A percentile compares a stretch with the other conserved stretches of the same genome.
Evolutionary conservation across 2,329 filamentous ascomycete species (phyloP).

Genomic region (Emmonsiellopsis sp.): DNA sequence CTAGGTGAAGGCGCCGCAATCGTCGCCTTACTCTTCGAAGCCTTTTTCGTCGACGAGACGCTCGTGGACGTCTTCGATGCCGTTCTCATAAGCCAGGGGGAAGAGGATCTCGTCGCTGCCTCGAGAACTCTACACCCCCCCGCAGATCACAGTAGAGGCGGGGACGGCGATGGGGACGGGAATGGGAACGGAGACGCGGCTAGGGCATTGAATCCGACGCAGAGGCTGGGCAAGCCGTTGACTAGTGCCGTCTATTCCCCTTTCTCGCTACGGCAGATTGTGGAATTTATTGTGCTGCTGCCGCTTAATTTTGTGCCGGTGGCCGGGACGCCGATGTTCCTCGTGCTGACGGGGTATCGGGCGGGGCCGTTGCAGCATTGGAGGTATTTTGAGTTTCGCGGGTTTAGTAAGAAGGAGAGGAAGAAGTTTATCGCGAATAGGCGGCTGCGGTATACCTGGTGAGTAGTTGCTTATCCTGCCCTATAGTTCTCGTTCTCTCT

Average conservation of each 20-base stretch:
- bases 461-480: slow-evolving; percentile 13
- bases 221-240: slow-evolving; percentile 74
- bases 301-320: slow-evolving; percentile 83
- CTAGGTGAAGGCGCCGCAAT: slow-evolving; percentile 58
- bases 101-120: slow-evolving; percentile 55
- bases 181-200: slow-evolving; percentile 1
- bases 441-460: slow-evolving; percentile 80
- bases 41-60: slow-evolving; percentile 71
- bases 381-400: slow-evolving; percentile 76
- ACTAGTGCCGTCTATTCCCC: slow-evolving; percentile 70
- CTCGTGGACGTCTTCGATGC: slow-evolving; percentile 79
- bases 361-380: slow-evolving; percentile 85
- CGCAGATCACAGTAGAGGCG: slow-evolving; percentile 36
- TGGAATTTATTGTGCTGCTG: slow-evolving; percentile 69
- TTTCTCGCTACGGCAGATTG: slow-evolving; percentile 82
- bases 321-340: slow-evolving; percentile 73
- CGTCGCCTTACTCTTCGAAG: slow-evolving; percentile 61
- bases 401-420: slow-evolving; percentile 63
- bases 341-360: slow-evolving; percentile 78
- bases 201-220: slow-evolving; percentile 52
- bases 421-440: slow-evolving; percentile 60
- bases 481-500: not conserved
- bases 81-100: slow-evolving; percentile 64
- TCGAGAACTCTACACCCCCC: slow-evolving; percentile 59
- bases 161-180: slow-evolving; percentile 1